Percentiles rank a stretch among this genome's conserved stretches.
Evolutionary conservation across 441 rosid species (phyloP).

Genomic region (Adansonia madagascariensis): DNA sequence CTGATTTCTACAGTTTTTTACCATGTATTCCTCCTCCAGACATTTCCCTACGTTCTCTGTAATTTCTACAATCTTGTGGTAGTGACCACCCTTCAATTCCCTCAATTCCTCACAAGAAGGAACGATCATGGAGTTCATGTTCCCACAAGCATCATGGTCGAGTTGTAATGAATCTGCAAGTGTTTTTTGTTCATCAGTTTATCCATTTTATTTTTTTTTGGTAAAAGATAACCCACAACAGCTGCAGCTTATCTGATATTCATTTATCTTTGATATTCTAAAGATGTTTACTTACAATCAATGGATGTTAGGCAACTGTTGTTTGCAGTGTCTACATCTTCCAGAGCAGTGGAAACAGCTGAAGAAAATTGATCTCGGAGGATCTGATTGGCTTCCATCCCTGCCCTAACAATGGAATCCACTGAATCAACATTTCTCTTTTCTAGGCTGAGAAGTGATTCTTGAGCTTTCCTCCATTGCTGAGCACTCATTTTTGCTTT

Average conservation of each 20-base stretch:
- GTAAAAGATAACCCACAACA: background rate
- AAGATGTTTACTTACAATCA: constrained; percentile 60
- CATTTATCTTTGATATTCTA: background rate
- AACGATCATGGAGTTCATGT: constrained; percentile 76
- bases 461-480: constrained; percentile 91
- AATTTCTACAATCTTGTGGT: constrained; percentile 79
- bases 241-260: background rate
- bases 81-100: constrained; percentile 83
- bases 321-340: constrained; percentile 68
- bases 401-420: constrained; percentile 86
- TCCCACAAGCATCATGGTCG: constrained; percentile 82
- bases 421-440: constrained; percentile 82
- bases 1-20: constrained; percentile 34
- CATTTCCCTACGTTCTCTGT: constrained; percentile 88
- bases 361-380: constrained; percentile 67
- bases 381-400: constrained; percentile 73
- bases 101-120: constrained; percentile 82
- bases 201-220: background rate
- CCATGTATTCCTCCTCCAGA: constrained; percentile 82
- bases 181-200: constrained; percentile 22
- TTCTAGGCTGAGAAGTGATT: constrained; percentile 78
- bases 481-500: constrained; percentile 77
- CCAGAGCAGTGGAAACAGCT: constrained; percentile 72
- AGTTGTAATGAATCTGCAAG: constrained; percentile 84
- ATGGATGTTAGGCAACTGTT: constrained; percentile 67